These are phyloP conservation scores for Colletotrichum destructivum DNA, from an alignment of 2,329 filamentous ascomycete genomes.

Conservation along the genomic window DNA sequence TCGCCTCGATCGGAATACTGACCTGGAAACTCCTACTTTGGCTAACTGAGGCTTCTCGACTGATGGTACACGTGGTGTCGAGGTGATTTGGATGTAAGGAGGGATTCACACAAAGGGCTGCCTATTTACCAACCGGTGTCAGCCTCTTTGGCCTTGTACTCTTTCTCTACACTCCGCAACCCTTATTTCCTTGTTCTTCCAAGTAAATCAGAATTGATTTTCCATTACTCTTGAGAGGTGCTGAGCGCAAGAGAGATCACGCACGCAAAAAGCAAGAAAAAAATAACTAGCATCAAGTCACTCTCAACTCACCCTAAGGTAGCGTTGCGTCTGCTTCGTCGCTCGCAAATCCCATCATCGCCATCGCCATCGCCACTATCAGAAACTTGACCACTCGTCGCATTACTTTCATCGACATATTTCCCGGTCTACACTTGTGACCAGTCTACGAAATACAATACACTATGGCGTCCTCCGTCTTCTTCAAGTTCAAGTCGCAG, in stretches of 20 bases:
- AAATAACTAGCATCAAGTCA: conserved; percentile 46
- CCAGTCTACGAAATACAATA: conserved; percentile 10
- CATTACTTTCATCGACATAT: conserved; percentile 25
- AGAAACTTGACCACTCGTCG: conserved; percentile 8
- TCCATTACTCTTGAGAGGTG: conserved; percentile 53
- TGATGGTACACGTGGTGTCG: conserved; percentile 43
- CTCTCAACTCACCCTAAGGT: conserved; percentile 37
- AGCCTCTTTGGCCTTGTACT: conserved; percentile 47
- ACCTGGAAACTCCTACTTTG: conserved; percentile 27
- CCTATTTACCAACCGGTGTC: conserved; percentile 43
- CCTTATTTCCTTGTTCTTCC: conserved; percentile 46
- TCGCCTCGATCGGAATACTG: conserved; percentile 23
- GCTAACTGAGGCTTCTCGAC: conserved; percentile 40
- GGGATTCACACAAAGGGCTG: conserved; percentile 44
- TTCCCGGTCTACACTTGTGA: conserved; percentile 28
- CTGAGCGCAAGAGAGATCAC: conserved; percentile 48
- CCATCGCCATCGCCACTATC: conserved; percentile 19
- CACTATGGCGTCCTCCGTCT: conserved; percentile 95
- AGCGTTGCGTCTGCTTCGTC: conserved; percentile 38
- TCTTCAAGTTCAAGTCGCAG: conserved; percentile 99
- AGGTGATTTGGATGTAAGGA: conserved; percentile 44
- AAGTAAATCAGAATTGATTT: conserved; percentile 70
- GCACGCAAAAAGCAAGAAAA: conserved; percentile 39
- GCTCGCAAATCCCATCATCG: conserved; percentile 8
- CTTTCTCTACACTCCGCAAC: conserved; percentile 43